phyloP scores from a whole-genome alignment of 2,329 filamentous ascomycete genomes.

The Pseudocercospora pini-densiflorae region DNA sequence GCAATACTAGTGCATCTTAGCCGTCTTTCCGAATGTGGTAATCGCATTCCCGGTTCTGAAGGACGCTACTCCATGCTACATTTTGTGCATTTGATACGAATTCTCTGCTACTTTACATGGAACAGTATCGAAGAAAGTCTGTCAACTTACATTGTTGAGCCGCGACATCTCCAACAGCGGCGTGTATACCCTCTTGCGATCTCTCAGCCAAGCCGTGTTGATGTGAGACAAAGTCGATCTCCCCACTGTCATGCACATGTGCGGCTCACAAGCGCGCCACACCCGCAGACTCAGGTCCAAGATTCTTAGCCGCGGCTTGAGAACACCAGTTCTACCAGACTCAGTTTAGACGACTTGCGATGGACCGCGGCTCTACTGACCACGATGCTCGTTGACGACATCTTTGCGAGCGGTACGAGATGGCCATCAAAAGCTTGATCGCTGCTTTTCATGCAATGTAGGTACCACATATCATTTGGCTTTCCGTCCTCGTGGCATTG shows the following conservation, averaged over 20 bases:
- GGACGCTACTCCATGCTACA: background rate
- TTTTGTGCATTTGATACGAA: background rate
- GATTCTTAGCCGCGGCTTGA: background rate
- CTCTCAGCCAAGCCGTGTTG: background rate
- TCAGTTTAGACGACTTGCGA: background rate
- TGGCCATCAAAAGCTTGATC: background rate
- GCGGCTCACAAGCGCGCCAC: background rate
- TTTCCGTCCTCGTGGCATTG: background rate
- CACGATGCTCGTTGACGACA: background rate
- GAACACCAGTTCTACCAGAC: background rate
- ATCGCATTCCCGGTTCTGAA: background rate
- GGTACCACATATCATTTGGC: background rate
- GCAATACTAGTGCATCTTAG: background rate
- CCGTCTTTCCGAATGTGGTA: background rate
- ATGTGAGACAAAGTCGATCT: background rate
- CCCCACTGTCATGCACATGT: background rate
- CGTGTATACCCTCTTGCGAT: background rate
- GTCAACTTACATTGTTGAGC: background rate
- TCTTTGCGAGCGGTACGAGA: conserved; percentile 1
- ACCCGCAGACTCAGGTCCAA: background rate
- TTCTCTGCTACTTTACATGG: background rate
- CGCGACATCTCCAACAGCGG: background rate
- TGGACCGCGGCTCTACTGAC: background rate
- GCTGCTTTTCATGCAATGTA: background rate
- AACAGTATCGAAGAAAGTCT: background rate